Evolutionary conservation across 352 stramenopile genomes (phyloP).

Genomic region (Pythium oligandrum): DNA sequence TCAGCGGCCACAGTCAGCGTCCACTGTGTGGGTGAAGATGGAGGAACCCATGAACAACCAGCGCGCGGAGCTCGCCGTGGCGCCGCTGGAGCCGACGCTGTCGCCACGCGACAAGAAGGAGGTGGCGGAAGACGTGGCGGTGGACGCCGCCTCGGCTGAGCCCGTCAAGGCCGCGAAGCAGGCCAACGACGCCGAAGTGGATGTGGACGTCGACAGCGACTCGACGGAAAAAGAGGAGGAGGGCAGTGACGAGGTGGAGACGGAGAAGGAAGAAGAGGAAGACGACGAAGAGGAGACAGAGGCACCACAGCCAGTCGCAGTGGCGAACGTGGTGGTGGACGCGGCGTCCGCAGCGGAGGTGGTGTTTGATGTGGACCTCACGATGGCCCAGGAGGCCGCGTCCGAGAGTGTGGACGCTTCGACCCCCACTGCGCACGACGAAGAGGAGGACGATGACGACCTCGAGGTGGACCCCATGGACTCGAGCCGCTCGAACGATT

Average conservation of each 20-base stretch:
- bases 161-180: background rate
- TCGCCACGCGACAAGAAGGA: slow-evolving; percentile 3
- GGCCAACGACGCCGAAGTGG: slow-evolving; percentile 2
- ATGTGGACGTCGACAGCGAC: slow-evolving; percentile 4
- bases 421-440: too few relatives aligned
- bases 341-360: background rate
- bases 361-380: background rate
- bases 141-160: background rate
- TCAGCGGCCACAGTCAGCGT: too few relatives aligned
- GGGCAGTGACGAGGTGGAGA: slow-evolving; percentile 4
- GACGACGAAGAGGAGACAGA: background rate
- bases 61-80: background rate
- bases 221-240: slow-evolving; percentile 19
- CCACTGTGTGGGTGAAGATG: too few relatives aligned
- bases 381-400: background rate
- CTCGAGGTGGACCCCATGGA: too few relatives aligned
- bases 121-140: background rate
- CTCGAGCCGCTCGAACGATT: too few relatives aligned
- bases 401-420: too few relatives aligned
- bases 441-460: too few relatives aligned
- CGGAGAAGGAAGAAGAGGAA: slow-evolving; percentile 1
- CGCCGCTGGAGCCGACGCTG: slow-evolving; percentile 6
- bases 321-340: background rate
- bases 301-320: slow-evolving; percentile 2
- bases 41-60: too few relatives aligned